phyloP scores from a whole-genome alignment of 768 basidiomycete genomes.

The Mycena polygramma region DNA sequence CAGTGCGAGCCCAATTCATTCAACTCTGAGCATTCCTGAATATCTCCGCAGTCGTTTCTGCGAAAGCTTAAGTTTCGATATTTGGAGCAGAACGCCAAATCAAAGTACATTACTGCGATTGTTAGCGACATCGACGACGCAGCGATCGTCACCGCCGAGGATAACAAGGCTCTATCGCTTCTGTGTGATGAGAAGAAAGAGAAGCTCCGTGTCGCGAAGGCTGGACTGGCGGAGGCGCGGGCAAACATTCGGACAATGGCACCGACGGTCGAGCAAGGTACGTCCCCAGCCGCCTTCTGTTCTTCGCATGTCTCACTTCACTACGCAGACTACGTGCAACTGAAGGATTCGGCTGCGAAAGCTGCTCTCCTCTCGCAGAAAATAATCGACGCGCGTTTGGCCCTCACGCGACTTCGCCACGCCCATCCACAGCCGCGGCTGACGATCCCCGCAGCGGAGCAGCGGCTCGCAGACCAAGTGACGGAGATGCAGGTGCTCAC shows the following conservation, averaged over 20 bases:
- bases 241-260: constrained; percentile 73
- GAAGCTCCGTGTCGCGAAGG: constrained; percentile 74
- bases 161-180: constrained; percentile 74
- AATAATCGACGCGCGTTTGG: constrained; percentile 86
- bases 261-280: constrained; percentile 79
- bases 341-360: constrained; percentile 64
- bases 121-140: constrained; percentile 84
- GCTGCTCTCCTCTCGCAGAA: constrained; percentile 75
- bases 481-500: constrained; percentile 82
- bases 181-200: constrained; percentile 81
- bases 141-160: constrained; percentile 82
- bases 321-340: constrained; percentile 68
- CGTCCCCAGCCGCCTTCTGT: constrained; percentile 5
- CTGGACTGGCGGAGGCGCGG: constrained; percentile 70
- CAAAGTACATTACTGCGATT: constrained; percentile 88
- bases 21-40: background rate
- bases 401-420: constrained; percentile 84
- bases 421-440: constrained; percentile 85
- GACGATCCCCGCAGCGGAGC: constrained; percentile 80
- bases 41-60: constrained; percentile 68
- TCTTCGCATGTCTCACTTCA: too few species aligned
- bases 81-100: constrained; percentile 91
- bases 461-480: constrained; percentile 82
- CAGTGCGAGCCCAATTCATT: constrained; percentile 55
- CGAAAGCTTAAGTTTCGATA: constrained; percentile 91